phyloP scores from a whole-genome alignment of 768 basidiomycete genomes.

The Tricholoma sp. region DNA sequence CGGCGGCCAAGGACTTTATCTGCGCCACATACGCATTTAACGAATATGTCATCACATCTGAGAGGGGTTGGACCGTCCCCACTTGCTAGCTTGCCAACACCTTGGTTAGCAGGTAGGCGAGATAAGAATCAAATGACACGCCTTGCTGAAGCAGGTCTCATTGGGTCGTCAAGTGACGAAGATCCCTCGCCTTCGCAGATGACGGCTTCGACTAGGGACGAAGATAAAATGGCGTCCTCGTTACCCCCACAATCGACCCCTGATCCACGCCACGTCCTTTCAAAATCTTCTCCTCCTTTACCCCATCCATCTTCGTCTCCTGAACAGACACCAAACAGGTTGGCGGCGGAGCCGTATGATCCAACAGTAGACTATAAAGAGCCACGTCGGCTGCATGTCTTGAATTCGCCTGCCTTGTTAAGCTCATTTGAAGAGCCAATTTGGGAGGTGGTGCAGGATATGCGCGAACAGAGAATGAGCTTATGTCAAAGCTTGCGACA shows the following conservation, averaged over 20 bases:
- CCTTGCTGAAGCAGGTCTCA: neutral
- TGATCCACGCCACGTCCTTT: neutral
- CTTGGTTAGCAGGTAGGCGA: neutral
- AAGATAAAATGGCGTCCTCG: neutral
- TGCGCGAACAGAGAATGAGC: constrained; percentile 96
- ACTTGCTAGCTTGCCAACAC: neutral
- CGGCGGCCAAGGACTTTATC: constrained; percentile 11
- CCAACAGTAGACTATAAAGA: constrained; percentile 51
- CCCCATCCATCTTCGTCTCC: neutral
- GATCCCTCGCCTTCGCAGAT: neutral
- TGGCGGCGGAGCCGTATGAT: constrained; percentile 7
- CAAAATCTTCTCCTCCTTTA: constrained; percentile 2
- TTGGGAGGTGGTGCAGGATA: constrained; percentile 79
- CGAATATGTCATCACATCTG: neutral
- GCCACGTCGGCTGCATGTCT: constrained; percentile 54
- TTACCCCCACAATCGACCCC: neutral
- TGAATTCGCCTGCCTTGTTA: constrained; percentile 50
- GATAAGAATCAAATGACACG: neutral
- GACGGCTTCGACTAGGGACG: neutral
- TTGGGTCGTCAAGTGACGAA: neutral
- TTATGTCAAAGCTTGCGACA: constrained; percentile 92
- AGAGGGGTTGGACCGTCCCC: constrained; percentile 6
- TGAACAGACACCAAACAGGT: neutral
- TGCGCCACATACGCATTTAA: constrained; percentile 6
- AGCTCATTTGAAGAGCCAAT: constrained; percentile 73